Evolutionary conservation across 257 asterid species (phyloP), one percentile per base, ranked within the genome.

Genomic region (Striga asiatica): DNA sequence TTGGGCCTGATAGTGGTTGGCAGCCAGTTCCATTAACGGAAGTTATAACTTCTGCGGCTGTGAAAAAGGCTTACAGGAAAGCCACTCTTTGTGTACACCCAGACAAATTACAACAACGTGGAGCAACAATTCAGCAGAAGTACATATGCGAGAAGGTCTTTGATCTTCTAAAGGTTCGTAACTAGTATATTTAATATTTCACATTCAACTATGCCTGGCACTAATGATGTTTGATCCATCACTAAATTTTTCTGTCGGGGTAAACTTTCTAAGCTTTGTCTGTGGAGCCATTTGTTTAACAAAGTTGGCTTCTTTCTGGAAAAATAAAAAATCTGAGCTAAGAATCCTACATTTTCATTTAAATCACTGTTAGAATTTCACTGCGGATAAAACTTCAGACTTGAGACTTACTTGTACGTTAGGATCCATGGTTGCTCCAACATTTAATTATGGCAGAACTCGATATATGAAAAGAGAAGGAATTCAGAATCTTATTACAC

Each of bases 71-170:
- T 61, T 91, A 87, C 76, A 78, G 95, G 76, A 87, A 78, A 78
- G 98, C 98, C 35, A 82, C 96, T 43, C 94, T 91, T 9, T 87
- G 89, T 58, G 96, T 87, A 58, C 96, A 87, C 66, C 98, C 98
- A 1, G 96, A 91, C 74, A 91, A 91, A 79, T 75, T 91, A 77
- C 98, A 91, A 54, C 98, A 91, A 29, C 87, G 95, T 31, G 96
- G 96, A 47, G 98, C 98, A 25, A 78, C 89, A 31, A 61, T 84
- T 70, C 98, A 87, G 52, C 96, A 87, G 62, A 91, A 91, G 75
- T 91, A 82, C 73, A 73, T 76, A 61, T 78, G 95, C 46, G 98
- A 91, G 78, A 91, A 91, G 81, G 94, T 87, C 74, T 91, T 91
- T 74, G 98, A 91, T 74, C 89, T 91, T 71, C 73, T 91, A 63